Evolutionary conservation across 805 yeast species (phyloP).

Genomic region (Wickerhamomyces silvicola): DNA sequence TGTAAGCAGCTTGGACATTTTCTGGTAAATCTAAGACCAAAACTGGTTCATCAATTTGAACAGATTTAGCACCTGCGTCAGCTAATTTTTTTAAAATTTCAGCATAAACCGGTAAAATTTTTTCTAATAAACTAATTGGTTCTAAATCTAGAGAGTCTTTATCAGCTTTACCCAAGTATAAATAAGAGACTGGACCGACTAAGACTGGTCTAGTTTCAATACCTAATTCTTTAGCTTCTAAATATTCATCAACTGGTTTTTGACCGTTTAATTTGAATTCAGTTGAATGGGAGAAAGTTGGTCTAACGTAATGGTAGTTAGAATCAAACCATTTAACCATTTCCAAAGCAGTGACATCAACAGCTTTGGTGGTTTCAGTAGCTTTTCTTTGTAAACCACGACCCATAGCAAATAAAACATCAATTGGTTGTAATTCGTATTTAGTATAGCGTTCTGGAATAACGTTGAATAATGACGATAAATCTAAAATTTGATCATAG

Average conservation of each 20-base stretch:
- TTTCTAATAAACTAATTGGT: conserved; percentile 84
- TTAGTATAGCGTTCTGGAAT: conserved; percentile 96
- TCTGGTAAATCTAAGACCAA: conserved; percentile 90
- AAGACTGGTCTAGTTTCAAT: conserved; percentile 96
- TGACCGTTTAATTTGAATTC: conserved; percentile 92
- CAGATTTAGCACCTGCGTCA: conserved; percentile 90
- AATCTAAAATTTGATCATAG: conserved; percentile 96
- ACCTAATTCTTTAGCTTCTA: conserved; percentile 96
- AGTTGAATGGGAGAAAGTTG: conserved; percentile 94
- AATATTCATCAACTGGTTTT: conserved; percentile 95
- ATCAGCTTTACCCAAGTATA: conserved; percentile 95
- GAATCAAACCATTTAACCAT: conserved; percentile 99
- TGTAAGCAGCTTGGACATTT: conserved; percentile 77
- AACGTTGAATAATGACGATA: conserved; percentile 88
- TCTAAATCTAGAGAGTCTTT: conserved; percentile 93
- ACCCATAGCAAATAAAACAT: conserved; percentile 97
- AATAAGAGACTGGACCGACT: conserved; percentile 94
- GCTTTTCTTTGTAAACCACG: conserved; percentile 99
- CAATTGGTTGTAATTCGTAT: conserved; percentile 81
- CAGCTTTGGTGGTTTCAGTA: conserved; percentile 78
- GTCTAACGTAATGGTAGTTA: conserved; percentile 99
- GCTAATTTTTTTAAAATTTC: conserved; percentile 82
- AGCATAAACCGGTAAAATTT: conserved; percentile 89
- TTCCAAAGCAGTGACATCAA: conserved; percentile 97
- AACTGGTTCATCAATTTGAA: conserved; percentile 97